Evolutionary conservation across 306 rosid species (phyloP).

Genomic region (Comarum palustre): DNA sequence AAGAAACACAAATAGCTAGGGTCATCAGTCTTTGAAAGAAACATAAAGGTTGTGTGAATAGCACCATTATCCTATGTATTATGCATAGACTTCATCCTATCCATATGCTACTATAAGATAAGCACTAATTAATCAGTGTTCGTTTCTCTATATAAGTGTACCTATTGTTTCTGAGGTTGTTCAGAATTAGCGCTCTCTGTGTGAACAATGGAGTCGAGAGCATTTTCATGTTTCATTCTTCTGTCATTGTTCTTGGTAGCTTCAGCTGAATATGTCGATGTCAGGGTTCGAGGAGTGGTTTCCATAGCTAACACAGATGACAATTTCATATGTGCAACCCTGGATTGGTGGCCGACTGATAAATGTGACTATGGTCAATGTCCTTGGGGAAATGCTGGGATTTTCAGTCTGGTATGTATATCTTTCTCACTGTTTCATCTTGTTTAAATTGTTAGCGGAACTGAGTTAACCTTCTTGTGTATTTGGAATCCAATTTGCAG

Average conservation of each 20-base stretch:
- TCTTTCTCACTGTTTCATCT: neutral
- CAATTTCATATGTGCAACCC: conserved; percentile 59
- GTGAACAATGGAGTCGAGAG: conserved; percentile 26
- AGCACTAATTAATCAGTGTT: neutral
- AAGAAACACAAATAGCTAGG: neutral
- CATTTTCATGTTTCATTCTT: conserved; percentile 1
- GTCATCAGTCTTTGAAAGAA: no score
- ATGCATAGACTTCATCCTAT: neutral
- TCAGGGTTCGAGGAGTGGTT: conserved; percentile 38
- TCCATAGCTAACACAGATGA: conserved; percentile 47
- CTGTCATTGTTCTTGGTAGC: conserved; percentile 21
- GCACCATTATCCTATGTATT: no score
- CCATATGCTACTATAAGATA: neutral
- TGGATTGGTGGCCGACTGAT: conserved; percentile 67
- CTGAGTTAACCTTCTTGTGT: neutral
- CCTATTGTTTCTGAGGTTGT: neutral
- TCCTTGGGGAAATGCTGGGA: conserved; percentile 53
- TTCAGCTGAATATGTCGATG: conserved; percentile 31
- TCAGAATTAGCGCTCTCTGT: neutral
- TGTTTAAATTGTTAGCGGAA: neutral
- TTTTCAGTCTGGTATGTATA: conserved; percentile 39
- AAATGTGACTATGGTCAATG: conserved; percentile 60
- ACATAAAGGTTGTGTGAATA: no score
- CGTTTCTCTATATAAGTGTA: neutral
- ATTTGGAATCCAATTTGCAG: conserved; percentile 24